phyloP scores from a whole-genome alignment of 768 basidiomycete genomes.

The Auriscalpium vulgare region DNA sequence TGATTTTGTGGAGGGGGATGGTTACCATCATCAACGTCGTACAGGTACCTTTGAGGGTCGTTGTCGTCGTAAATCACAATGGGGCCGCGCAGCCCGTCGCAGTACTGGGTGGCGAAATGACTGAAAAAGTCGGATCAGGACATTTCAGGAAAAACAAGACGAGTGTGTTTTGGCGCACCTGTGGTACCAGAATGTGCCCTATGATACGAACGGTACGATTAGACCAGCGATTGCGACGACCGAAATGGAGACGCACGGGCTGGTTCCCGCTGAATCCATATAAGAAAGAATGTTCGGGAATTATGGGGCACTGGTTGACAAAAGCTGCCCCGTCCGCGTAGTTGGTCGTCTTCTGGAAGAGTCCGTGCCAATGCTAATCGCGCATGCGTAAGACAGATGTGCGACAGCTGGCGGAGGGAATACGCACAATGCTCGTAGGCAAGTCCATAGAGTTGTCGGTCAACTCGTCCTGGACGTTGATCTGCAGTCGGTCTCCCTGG shows the following conservation, averaged over 20 bases:
- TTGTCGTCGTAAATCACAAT: slow-evolving; percentile 26
- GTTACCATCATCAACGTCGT: slow-evolving; percentile 26
- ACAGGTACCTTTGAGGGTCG: slow-evolving; percentile 23
- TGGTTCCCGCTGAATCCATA: slow-evolving; percentile 32
- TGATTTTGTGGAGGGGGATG: background rate
- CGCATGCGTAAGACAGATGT: background rate
- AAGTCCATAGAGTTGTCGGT: background rate
- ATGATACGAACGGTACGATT: background rate
- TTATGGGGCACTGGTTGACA: slow-evolving; percentile 35
- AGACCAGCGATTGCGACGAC: background rate
- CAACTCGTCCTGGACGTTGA: background rate
- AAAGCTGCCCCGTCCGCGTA: slow-evolving; percentile 18
- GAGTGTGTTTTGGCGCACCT: no score
- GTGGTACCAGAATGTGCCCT: slow-evolving; percentile 33
- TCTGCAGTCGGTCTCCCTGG: background rate
- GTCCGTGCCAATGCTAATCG: slow-evolving; percentile 17
- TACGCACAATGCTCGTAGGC: background rate
- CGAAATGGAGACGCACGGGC: slow-evolving; percentile 12
- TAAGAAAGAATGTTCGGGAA: slow-evolving; percentile 29
- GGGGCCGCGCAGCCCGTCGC: slow-evolving; percentile 36
- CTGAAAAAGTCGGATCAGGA: slow-evolving; percentile 9
- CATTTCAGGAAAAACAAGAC: no score
- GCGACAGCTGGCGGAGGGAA: background rate
- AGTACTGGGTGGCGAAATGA: slow-evolving; percentile 31
- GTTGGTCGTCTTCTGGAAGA: slow-evolving; percentile 13